Evolutionary conservation across 2,329 filamentous ascomycete genomes (phyloP), one percentile per base, ranked within the genome.

Genomic region (Cordyceps cicadae): DNA sequence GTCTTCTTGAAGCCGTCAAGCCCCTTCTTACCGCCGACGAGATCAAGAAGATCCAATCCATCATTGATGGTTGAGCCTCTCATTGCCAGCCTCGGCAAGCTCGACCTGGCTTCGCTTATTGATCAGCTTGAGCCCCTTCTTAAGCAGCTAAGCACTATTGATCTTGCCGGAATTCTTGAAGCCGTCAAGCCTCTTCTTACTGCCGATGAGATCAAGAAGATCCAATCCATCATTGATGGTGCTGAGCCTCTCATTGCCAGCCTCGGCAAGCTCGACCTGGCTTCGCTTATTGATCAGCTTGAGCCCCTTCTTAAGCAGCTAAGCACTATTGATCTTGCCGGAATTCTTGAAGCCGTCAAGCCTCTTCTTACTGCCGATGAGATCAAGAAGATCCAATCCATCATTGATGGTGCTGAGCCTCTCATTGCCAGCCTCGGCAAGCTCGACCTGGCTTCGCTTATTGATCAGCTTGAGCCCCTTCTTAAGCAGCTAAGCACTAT

Each of bases 101-200:
- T 71, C 5, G 68, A 76, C 46, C 66, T 76, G 2, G 66, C 68
- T 26, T 67, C 68, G 4, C 69, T 77, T 15, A 55, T 77, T 1
- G 66, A 67, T 0, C 72, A 75, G 50, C 67, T 74, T 6, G 62
- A 72, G 9, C 70, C 71, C 3, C 66, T 76, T 15, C 63, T 76
- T 3, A 64, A 66, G 9, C 66, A 67, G 3, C 50, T 72, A 2
- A 32, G 37, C 0, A 64, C 70, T 0, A 62, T 75, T 24, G 73
- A 75, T 37, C 63, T 75, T 1, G 62, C 69, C 26, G 68, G 69
- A 3, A 64, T 75, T 1, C 62, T 75, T 3, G 61, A 69, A 19
- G 67, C 64, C 1, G 24, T 71, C 3, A 62, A 67, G 21, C 68
- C 70, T 5, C 63, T 72, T 8, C 64, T 72, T 11, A 66, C 61